A percentile compares a stretch with the other conserved stretches of the same genome.
Evolutionary conservation across 2,329 filamentous ascomycete genomes (phyloP).

Genomic region (Calcarisporium arbuscula): DNA sequence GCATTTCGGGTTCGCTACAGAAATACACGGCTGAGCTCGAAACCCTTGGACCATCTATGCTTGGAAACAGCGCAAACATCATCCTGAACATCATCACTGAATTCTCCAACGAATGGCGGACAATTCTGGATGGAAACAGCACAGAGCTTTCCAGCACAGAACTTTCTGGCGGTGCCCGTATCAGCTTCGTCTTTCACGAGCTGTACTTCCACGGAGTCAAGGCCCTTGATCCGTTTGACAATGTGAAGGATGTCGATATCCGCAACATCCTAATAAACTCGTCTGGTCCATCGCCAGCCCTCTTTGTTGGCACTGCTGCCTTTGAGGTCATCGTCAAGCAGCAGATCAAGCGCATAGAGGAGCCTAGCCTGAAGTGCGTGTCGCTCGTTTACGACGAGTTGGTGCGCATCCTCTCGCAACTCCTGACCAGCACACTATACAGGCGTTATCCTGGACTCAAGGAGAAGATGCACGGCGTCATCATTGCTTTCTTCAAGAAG

Average conservation of each 20-base stretch:
- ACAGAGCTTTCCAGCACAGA: slow-evolving; percentile 91
- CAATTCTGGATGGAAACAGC: slow-evolving; percentile 93
- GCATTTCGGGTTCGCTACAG: slow-evolving; percentile 86
- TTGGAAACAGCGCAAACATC: slow-evolving; percentile 94
- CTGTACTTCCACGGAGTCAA: slow-evolving; percentile 96
- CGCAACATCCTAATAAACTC: slow-evolving; percentile 97
- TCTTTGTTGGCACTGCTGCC: slow-evolving; percentile 96
- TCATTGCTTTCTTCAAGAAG: slow-evolving; percentile 95
- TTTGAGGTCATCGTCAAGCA: slow-evolving; percentile 99
- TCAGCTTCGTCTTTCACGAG: slow-evolving; percentile 99
- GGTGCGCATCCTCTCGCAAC: slow-evolving; percentile 86
- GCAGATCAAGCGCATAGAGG: slow-evolving; percentile 93
- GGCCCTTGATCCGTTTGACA: slow-evolving; percentile 93
- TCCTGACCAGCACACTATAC: slow-evolving; percentile 84
- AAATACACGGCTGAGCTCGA: slow-evolving; percentile 83
- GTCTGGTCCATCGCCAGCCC: slow-evolving; percentile 91
- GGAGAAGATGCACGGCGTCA: slow-evolving; percentile 92
- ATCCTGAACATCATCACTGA: slow-evolving; percentile 98
- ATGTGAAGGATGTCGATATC: slow-evolving; percentile 96
- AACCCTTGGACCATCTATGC: slow-evolving; percentile 83
- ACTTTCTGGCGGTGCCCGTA: slow-evolving; percentile 92
- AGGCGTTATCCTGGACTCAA: slow-evolving; percentile 89
- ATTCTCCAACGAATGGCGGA: slow-evolving; percentile 96
- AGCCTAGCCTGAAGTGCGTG: slow-evolving; percentile 95
- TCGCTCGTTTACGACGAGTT: slow-evolving; percentile 96